These are phyloP conservation scores for Suillus weaverae DNA, from an alignment of 768 basidiomycete species.

Conservation along the genomic window DNA sequence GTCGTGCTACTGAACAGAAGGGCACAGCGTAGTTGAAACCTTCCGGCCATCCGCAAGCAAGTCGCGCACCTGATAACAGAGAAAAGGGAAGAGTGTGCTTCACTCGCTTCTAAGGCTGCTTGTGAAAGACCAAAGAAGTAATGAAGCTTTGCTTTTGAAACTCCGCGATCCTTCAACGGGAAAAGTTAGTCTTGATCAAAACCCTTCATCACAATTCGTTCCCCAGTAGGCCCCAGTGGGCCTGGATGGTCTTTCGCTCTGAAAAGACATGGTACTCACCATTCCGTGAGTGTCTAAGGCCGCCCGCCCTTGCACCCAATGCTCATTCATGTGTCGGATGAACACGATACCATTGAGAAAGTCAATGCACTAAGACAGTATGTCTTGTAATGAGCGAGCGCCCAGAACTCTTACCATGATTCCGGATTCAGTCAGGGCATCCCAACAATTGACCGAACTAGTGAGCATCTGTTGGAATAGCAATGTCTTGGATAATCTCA, in stretches of 20 bases:
- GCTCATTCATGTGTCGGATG: neutral
- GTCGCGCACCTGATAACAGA: neutral
- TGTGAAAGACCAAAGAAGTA: neutral
- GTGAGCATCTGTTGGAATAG: neutral
- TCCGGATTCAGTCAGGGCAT: neutral
- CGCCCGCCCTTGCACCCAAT: neutral
- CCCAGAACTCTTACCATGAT: neutral
- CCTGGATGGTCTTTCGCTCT: neutral
- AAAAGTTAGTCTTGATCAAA: neutral
- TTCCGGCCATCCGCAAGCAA: neutral
- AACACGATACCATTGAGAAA: neutral
- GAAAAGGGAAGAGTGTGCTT: slow-evolving; percentile 2
- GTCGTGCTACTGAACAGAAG: neutral
- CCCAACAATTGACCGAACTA: neutral
- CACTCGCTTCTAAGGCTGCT: neutral
- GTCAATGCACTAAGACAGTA: neutral
- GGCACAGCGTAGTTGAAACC: no score
- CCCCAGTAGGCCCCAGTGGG: neutral
- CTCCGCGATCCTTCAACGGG: neutral
- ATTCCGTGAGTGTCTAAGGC: neutral
- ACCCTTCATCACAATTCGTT: neutral
- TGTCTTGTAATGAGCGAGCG: neutral
- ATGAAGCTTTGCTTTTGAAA: neutral
- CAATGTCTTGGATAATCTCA: neutral
- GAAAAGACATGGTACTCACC: neutral